A percentile compares a stretch with the other conserved stretches of the same genome.
phyloP scores from a whole-genome alignment of 1,284 basidiomycete species.

The Porodaedalea pini region DNA sequence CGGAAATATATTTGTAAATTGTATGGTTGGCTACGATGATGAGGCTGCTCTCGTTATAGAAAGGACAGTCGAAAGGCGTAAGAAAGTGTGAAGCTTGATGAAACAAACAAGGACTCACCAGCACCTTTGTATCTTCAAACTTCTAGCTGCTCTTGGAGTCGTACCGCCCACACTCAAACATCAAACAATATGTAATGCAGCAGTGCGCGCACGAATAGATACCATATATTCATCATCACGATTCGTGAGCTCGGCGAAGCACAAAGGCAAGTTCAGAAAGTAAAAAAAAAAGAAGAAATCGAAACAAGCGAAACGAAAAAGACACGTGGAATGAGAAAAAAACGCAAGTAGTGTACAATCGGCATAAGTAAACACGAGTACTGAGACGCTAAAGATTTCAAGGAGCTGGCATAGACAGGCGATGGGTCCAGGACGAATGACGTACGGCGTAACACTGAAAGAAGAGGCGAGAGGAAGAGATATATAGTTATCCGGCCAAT shows the following conservation, averaged over 20 bases:
- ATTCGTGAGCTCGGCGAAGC: not conserved
- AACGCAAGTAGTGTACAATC: not conserved
- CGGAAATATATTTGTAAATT: no score
- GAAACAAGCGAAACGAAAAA: not conserved
- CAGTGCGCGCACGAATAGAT: constrained; percentile 4
- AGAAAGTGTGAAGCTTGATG: no score
- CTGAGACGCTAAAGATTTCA: not conserved
- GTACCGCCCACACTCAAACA: no score
- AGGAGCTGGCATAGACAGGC: not conserved
- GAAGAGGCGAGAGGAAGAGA: not conserved
- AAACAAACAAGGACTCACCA: no score
- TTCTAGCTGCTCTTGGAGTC: no score
- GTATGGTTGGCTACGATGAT: no score
- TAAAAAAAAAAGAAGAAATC: not conserved
- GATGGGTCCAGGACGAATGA: no score
- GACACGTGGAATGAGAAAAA: no score
- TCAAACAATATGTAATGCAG: not conserved
- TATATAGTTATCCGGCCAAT: constrained; percentile 13
- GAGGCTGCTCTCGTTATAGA: no score
- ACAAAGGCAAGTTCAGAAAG: not conserved
- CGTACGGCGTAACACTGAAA: no score
- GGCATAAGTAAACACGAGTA: not conserved
- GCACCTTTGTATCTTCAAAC: no score
- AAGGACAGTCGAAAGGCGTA: no score
- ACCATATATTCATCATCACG: constrained; percentile 14